These are phyloP conservation scores for Trypanosoma conorhini DNA, from an alignment of 208 protist genomes.

Conservation along the genomic window DNA sequence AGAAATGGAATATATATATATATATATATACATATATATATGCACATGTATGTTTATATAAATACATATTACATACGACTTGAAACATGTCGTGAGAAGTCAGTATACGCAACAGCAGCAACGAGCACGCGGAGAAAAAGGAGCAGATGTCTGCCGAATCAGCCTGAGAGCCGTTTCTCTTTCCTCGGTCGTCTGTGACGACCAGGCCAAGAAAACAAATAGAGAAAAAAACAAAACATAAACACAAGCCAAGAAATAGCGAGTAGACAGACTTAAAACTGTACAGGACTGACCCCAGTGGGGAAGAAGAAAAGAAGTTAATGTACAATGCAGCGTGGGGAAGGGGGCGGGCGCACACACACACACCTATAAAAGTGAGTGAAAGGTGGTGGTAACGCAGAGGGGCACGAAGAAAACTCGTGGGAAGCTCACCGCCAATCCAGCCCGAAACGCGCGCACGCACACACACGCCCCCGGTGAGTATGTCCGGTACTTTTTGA, in stretches of 20 bases:
- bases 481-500: not conserved
- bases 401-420: not conserved
- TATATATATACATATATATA: conserved; percentile 7
- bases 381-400: not conserved
- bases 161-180: not conserved
- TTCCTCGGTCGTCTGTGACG: not conserved
- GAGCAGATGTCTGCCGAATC: not conserved
- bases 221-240: not conserved
- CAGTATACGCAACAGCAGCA: too few species aligned
- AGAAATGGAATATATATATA: not conserved
- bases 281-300: not conserved
- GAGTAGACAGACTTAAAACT: not conserved
- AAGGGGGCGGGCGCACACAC: not conserved
- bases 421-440: too few species aligned
- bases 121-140: not conserved
- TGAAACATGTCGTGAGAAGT: too few species aligned
- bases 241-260: conserved; percentile 4
- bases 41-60: not conserved
- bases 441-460: too few species aligned
- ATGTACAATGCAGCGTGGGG: not conserved
- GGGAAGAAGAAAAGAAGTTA: conserved; percentile 9
- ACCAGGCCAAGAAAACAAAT: not conserved
- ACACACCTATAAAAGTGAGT: not conserved
- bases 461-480: not conserved
- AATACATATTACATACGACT: too few species aligned